Percentiles rank a stretch among this genome's conserved stretches.
Evolutionary conservation across 2,329 filamentous ascomycete genomes (phyloP).

Genomic region (Lasiodiplodia theobromae): DNA sequence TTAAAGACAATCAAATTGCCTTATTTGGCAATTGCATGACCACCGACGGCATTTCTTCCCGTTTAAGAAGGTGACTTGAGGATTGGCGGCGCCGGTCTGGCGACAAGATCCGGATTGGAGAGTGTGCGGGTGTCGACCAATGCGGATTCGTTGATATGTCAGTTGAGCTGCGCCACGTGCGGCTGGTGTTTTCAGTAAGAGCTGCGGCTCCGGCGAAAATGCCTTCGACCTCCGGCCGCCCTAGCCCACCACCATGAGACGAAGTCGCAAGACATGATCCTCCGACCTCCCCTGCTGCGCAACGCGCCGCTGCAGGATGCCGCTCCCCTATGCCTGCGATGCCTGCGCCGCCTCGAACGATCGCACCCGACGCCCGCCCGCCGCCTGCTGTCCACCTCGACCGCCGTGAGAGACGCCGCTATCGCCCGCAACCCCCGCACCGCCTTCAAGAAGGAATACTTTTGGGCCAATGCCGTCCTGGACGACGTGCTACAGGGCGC

Average conservation of each 20-base stretch:
- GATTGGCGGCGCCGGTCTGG: too few species aligned
- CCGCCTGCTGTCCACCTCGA: slow-evolving; percentile 40
- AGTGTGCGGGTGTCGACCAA: background rate
- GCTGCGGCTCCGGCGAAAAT: slow-evolving; percentile 6
- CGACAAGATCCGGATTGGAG: background rate
- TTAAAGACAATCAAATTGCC: slow-evolving; percentile 13
- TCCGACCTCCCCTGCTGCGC: slow-evolving; percentile 43
- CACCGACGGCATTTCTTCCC: background rate
- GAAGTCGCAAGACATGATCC: slow-evolving; percentile 45
- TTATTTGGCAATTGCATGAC: background rate
- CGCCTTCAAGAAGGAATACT: slow-evolving; percentile 48
- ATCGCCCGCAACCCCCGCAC: slow-evolving; percentile 41
- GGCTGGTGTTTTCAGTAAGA: slow-evolving; percentile 14
- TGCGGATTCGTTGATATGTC: slow-evolving; percentile 1
- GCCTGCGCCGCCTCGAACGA: slow-evolving; percentile 42
- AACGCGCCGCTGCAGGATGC: slow-evolving; percentile 40
- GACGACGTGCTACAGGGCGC: slow-evolving; percentile 42
- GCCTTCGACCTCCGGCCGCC: background rate
- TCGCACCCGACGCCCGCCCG: slow-evolving; percentile 34
- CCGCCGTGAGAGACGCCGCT: slow-evolving; percentile 39
- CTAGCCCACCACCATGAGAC: slow-evolving; percentile 5
- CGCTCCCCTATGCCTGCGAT: slow-evolving; percentile 43
- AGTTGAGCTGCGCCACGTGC: slow-evolving; percentile 7
- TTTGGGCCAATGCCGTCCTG: slow-evolving; percentile 46
- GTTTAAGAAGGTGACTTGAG: slow-evolving; percentile 1